A percentile compares a stretch with the other conserved stretches of the same genome.
Conservation (phyloP, 208 protist species). For the Leishmania amazonensis region DNA sequence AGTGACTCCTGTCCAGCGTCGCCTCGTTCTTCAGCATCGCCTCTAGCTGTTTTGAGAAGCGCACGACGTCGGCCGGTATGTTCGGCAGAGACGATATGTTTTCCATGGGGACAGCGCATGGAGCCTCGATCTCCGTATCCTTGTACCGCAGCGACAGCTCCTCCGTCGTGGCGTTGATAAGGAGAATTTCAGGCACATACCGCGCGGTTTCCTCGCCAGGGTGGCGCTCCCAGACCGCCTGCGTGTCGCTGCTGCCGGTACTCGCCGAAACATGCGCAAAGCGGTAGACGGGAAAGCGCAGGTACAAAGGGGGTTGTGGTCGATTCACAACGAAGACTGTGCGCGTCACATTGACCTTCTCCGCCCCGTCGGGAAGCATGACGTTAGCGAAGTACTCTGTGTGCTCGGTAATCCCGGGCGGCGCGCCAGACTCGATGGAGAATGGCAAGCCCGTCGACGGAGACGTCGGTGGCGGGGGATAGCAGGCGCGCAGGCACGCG, state of each 20-base stretch:
- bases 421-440: conserved; percentile 6
- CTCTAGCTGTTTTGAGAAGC: conserved; percentile 37
- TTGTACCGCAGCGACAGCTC: conserved; percentile 45
- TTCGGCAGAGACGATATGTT: conserved; percentile 35
- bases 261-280: conserved; percentile 20
- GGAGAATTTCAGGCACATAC: conserved; percentile 40
- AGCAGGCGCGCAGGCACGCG: conserved; percentile 59
- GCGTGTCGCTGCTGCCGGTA: background rate
- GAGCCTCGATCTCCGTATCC: conserved; percentile 28
- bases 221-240: conserved; percentile 25
- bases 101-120: conserved; percentile 24
- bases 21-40: conserved; percentile 34
- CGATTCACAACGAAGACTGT: conserved; percentile 77
- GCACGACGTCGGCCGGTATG: conserved; percentile 24
- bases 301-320: conserved; percentile 24
- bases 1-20: conserved; percentile 9
- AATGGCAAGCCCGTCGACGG: background rate
- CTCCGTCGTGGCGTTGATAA: conserved; percentile 32
- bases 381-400: conserved; percentile 71
- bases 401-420: conserved; percentile 31
- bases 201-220: conserved; percentile 18
- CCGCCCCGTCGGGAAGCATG: conserved; percentile 83
- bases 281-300: conserved; percentile 61
- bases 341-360: conserved; percentile 58
- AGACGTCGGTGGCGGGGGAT: conserved; percentile 25